phyloP scores from a whole-genome alignment of 805 yeast genomes.

The Lachancea kluyveri region DNA sequence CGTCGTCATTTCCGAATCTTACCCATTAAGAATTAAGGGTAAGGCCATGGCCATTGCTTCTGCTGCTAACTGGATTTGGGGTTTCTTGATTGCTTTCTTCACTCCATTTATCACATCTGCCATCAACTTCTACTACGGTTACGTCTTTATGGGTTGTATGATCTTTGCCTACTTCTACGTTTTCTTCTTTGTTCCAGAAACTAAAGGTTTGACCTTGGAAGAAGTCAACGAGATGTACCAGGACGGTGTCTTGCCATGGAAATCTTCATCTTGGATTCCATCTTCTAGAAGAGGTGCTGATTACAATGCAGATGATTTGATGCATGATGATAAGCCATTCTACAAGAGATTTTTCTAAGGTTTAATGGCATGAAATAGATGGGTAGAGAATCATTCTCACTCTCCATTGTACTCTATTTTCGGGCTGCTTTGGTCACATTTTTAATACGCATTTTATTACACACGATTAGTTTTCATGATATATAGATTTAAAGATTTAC shows the following conservation, averaged over 20 bases:
- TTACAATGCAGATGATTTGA: conserved; percentile 24
- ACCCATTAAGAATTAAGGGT: conserved; percentile 66
- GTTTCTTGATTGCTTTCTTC: conserved; percentile 62
- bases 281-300: conserved; percentile 33
- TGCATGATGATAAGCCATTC: conserved; percentile 27
- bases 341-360: conserved; percentile 19
- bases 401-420: no score
- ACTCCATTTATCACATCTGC: conserved; percentile 67
- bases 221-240: conserved; percentile 67
- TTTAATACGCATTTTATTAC: no score
- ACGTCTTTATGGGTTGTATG: conserved; percentile 55
- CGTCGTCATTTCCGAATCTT: conserved; percentile 63
- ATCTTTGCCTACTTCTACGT: conserved; percentile 57
- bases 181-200: conserved; percentile 68
- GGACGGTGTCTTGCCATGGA: conserved; percentile 39
- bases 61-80: conserved; percentile 64
- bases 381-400: no score
- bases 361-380: no score
- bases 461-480: no score
- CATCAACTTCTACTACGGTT: conserved; percentile 70
- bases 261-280: conserved; percentile 49
- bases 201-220: conserved; percentile 76
- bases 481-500: no score
- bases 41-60: conserved; percentile 54
- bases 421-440: no score